Evolutionary conservation across 2,329 filamentous ascomycete genomes (phyloP), one percentile per base, ranked within the genome.

Genomic region (Colletotrichum spaethianum): DNA sequence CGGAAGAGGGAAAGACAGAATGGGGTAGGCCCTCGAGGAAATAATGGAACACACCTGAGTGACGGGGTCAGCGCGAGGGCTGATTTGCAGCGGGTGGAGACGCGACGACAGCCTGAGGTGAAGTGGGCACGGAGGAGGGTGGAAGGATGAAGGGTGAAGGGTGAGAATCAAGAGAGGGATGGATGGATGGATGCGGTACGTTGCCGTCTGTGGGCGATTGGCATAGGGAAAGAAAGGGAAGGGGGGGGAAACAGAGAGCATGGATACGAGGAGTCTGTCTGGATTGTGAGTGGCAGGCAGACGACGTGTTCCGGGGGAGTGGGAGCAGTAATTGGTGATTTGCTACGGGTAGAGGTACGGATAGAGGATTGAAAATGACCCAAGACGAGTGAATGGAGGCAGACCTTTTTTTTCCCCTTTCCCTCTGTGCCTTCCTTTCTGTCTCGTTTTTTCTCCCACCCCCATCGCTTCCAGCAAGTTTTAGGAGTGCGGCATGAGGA

Each of bases 1-100:
- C 67, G 71, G 67, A 66, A 56, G 63, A 70, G 60, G 70, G 71
- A 63, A 50, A 55, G 61, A 59, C 42, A 74, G 55, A 70, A 74
- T 68, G 63, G 71, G 73, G 70, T 70, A 67, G 40, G 46, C 55
- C 23, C 23, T 63, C 48, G 46, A 57, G 46, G 52, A 63, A 68
- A 71, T 52, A 73, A 71, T 73, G 70, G 67, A 48, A 56, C 65
- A 56, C 65, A 59, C 66, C 73, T 73, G 64, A 57, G 46, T 40
- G 44, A 38, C 16, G 46, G 48, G 67, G 67, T 70, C 63, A 66
- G 52, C 69, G 59, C 64, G 64, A 72, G 72, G 70, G 70, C 65
- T 73, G 61, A 71, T 63, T 71, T 57, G 63, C 69, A 72, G 70
- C 67, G 33, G 62, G 70, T 74, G 73, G 70, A 65, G 73, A 72